Conservation (phyloP, 2,329 filamentous ascomycete species). For the Verticillium nonalfalfae region DNA sequence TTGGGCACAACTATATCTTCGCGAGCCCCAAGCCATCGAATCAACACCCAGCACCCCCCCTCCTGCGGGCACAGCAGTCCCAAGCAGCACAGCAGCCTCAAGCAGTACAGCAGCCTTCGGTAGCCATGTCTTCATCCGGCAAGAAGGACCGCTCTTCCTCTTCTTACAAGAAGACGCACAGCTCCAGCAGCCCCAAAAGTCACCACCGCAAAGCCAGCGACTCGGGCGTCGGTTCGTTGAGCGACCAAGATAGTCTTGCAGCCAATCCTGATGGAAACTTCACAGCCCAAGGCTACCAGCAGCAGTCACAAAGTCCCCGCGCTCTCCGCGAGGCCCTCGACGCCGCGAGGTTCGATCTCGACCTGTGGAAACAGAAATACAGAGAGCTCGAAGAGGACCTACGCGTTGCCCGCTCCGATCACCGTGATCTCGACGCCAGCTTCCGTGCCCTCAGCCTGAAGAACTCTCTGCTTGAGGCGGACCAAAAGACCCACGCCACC, state of each 20-base stretch:
- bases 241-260: constrained; percentile 12
- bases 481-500: constrained; percentile 20
- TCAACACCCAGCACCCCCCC: background rate
- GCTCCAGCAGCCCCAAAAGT: constrained; percentile 4
- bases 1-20: background rate
- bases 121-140: constrained; percentile 10
- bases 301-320: constrained; percentile 8
- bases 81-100: too few relatives aligned
- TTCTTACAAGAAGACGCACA: constrained; percentile 3
- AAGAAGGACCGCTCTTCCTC: constrained; percentile 8
- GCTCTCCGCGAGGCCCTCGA: constrained; percentile 14
- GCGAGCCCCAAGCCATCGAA: background rate
- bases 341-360: constrained; percentile 10
- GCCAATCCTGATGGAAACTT: constrained; percentile 11
- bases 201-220: constrained; percentile 14
- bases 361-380: constrained; percentile 15
- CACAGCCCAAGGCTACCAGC: constrained; percentile 10
- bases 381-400: constrained; percentile 12
- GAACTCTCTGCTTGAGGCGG: constrained; percentile 23
- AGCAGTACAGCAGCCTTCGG: background rate
- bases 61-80: too few relatives aligned
- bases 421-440: constrained; percentile 19
- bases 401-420: constrained; percentile 5
- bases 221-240: constrained; percentile 14
- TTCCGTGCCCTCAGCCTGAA: constrained; percentile 10